A percentile compares a stretch with the other conserved stretches of the same genome.
Conservation (phyloP, 2,329 filamentous ascomycete species). For the Verticillium dahliae region DNA sequence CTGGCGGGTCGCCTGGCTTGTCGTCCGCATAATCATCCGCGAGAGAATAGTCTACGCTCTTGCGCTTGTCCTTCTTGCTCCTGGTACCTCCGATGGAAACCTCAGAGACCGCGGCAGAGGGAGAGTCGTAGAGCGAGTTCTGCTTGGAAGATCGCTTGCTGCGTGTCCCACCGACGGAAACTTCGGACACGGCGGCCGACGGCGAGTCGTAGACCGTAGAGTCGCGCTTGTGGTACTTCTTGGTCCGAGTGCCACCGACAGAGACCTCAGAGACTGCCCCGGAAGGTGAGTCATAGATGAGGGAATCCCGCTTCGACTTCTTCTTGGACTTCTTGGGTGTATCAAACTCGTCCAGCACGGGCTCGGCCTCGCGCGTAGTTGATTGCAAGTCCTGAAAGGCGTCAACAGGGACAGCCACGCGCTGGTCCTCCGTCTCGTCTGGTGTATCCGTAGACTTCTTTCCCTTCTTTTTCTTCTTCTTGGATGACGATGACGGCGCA, state of each 20-base stretch:
- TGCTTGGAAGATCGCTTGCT: conserved; percentile 22
- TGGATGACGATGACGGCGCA: conserved; percentile 15
- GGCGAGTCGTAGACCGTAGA: conserved; percentile 19
- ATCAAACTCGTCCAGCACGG: conserved; percentile 25
- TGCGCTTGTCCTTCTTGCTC: conserved; percentile 24
- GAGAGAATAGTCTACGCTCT: conserved; percentile 29
- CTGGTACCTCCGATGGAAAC: conserved; percentile 24
- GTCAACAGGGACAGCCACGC: conserved; percentile 21
- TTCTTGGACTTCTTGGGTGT: conserved; percentile 25
- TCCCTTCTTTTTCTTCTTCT: conserved; percentile 25
- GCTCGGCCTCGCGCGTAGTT: conserved; percentile 12
- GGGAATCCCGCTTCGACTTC: conserved; percentile 17
- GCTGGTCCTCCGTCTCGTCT: conserved; percentile 16
- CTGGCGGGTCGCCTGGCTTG: conserved; percentile 28
- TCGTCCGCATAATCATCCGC: conserved; percentile 20
- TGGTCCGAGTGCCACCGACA: conserved; percentile 15
- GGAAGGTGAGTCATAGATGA: conserved; percentile 21
- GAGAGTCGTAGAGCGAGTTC: conserved; percentile 19
- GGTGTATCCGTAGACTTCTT: conserved; percentile 15
- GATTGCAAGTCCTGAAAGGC: conserved; percentile 19
- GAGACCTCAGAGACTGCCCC: conserved; percentile 30
- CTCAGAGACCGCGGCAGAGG: conserved; percentile 28
- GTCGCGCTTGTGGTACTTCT: conserved; percentile 19
- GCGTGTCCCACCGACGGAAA: conserved; percentile 21
- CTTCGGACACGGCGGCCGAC: conserved; percentile 28